Evolutionary conservation across 2,329 filamentous ascomycete species (phyloP).

Genomic region (Penicillium sp.): DNA sequence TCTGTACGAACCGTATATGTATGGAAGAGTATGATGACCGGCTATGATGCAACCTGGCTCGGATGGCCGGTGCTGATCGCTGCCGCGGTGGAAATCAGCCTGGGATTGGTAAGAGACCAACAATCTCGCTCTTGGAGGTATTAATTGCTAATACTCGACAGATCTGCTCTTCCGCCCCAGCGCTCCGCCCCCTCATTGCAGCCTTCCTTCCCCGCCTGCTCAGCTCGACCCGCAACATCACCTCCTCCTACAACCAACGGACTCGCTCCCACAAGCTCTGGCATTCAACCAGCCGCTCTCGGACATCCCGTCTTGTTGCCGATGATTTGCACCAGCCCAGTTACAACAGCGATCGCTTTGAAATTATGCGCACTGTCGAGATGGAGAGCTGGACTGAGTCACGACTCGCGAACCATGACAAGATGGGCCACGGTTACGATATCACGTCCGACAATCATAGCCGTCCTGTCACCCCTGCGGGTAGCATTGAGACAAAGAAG

Average conservation of each 20-base stretch:
- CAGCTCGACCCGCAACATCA: conserved; percentile 24
- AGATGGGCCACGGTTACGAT: conserved; percentile 16
- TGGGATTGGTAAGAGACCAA: conserved; percentile 32
- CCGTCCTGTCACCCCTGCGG: conserved; percentile 12
- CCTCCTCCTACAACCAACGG: conserved; percentile 17
- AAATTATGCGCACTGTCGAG: conserved; percentile 36
- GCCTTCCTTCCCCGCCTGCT: conserved; percentile 34
- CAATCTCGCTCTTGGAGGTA: background rate
- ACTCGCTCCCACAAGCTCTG: conserved; percentile 22
- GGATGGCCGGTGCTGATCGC: conserved; percentile 35
- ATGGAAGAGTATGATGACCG: conserved; percentile 31
- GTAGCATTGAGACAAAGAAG: conserved; percentile 20
- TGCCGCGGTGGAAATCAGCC: conserved; percentile 33
- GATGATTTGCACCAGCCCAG: conserved; percentile 13
- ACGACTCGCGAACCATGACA: conserved; percentile 11
- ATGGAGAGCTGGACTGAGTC: conserved; percentile 35
- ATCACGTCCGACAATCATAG: conserved; percentile 16
- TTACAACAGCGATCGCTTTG: conserved; percentile 25
- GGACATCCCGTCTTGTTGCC: conserved; percentile 13
- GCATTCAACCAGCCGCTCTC: conserved; percentile 24
- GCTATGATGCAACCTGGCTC: conserved; percentile 36
- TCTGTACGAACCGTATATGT: conserved; percentile 36
- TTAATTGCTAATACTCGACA: conserved; percentile 10
- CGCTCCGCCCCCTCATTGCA: conserved; percentile 34
- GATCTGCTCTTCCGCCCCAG: conserved; percentile 39